Evolutionary conservation across 2,329 filamentous ascomycete genomes (phyloP).

Genomic region (Drechslerella dactyloides): DNA sequence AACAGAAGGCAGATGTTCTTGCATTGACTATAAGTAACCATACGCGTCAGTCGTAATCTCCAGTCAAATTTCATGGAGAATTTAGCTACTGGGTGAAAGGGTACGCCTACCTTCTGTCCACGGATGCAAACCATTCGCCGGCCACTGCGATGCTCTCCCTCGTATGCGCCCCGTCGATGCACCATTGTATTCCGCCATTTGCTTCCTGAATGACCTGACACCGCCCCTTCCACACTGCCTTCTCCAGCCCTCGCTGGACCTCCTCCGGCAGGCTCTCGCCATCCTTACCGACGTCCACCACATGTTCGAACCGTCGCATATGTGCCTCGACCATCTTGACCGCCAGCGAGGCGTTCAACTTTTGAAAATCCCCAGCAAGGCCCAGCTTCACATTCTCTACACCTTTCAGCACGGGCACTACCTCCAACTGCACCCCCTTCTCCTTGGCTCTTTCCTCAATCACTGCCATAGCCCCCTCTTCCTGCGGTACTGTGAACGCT

Average conservation of each 20-base stretch:
- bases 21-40: conserved; percentile 12
- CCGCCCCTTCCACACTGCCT: conserved; percentile 74
- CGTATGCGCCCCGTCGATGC: conserved; percentile 87
- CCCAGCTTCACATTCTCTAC: conserved; percentile 55
- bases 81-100: neutral
- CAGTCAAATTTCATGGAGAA: too few relatives aligned
- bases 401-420: conserved; percentile 57
- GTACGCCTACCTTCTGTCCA: conserved; percentile 21
- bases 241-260: conserved; percentile 70
- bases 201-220: conserved; percentile 72
- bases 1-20: conserved; percentile 72
- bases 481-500: conserved; percentile 69
- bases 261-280: conserved; percentile 63
- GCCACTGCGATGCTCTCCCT: conserved; percentile 79
- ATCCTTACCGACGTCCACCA: conserved; percentile 57
- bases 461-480: conserved; percentile 65
- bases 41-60: neutral
- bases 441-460: conserved; percentile 67
- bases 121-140: conserved; percentile 73
- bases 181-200: conserved; percentile 69
- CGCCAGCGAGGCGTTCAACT: conserved; percentile 67
- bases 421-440: conserved; percentile 62
- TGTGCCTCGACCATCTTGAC: conserved; percentile 66
- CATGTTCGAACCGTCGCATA: conserved; percentile 60
- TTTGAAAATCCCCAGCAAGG: conserved; percentile 65